Evolutionary conservation across 148 eudicot genomes (phyloP).

Genomic region (Amaranthus hypochondriacus): DNA sequence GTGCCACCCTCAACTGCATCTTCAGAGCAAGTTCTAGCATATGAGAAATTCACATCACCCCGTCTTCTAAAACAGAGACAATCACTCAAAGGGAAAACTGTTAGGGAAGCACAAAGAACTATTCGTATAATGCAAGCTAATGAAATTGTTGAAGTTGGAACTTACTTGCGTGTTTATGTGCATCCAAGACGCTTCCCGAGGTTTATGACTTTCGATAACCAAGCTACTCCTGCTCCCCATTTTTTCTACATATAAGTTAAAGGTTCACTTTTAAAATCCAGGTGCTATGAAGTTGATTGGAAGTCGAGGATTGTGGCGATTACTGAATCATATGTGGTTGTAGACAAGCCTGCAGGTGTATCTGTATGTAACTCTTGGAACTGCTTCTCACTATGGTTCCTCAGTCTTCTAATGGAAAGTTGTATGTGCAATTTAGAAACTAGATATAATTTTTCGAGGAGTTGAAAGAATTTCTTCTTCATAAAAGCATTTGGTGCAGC

Average conservation of each 20-base stretch:
- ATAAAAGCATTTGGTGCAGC: background rate
- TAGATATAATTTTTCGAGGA: background rate
- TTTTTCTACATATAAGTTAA: constrained; percentile 1
- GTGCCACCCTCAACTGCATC: constrained; percentile 86
- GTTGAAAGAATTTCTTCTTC: background rate
- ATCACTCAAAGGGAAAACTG: constrained; percentile 79
- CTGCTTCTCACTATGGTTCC: background rate
- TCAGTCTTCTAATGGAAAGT: background rate
- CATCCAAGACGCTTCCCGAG: constrained; percentile 96
- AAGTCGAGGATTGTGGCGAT: constrained; percentile 72
- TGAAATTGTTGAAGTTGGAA: constrained; percentile 85
- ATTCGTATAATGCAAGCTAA: constrained; percentile 55
- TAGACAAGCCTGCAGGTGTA: constrained; percentile 96
- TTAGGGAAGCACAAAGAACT: constrained; percentile 84
- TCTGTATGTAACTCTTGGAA: constrained; percentile 54
- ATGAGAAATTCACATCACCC: constrained; percentile 64
- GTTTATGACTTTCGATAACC: constrained; percentile 26
- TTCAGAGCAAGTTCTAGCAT: constrained; percentile 55
- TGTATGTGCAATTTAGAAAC: background rate
- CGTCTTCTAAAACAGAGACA: constrained; percentile 47
- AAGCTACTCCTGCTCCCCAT: constrained; percentile 1
- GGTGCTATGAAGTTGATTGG: constrained; percentile 99
- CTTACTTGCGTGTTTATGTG: constrained; percentile 85
- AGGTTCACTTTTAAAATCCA: constrained; percentile 26
- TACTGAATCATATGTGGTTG: constrained; percentile 72